A percentile compares a stretch with the other conserved stretches of the same genome.
Conservation (phyloP, 768 basidiomycete species). For the Kwoniella newhampshirensis region DNA sequence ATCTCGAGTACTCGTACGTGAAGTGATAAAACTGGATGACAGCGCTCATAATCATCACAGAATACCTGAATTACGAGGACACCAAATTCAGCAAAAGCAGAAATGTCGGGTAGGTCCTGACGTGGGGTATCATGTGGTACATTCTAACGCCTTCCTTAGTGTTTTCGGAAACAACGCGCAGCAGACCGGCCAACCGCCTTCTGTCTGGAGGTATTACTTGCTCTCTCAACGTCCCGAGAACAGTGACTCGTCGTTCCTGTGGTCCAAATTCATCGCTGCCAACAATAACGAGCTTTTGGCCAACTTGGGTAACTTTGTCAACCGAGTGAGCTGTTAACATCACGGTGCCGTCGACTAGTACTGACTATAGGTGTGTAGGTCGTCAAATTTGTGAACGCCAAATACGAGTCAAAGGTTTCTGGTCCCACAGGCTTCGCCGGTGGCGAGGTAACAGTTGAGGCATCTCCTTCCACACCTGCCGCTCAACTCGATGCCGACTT, state of each 20-base stretch:
- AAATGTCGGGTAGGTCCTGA: conserved; percentile 67
- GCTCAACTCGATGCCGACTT: conserved; percentile 63
- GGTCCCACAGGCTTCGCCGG: conserved; percentile 72
- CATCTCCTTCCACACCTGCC: conserved; percentile 56
- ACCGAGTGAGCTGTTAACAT: conserved; percentile 60
- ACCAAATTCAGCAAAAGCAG: conserved; percentile 98
- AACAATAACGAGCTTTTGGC: conserved; percentile 93
- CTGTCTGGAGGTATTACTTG: conserved; percentile 96
- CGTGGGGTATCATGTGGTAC: neutral
- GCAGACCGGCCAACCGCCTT: conserved; percentile 87
- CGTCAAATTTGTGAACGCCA: conserved; percentile 86
- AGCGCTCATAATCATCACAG: conserved; percentile 56
- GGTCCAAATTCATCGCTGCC: conserved; percentile 86
- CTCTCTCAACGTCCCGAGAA: conserved; percentile 90
- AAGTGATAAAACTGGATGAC: no score
- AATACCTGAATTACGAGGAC: conserved; percentile 96
- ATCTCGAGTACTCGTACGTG: conserved; percentile 84
- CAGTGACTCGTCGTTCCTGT: conserved; percentile 92
- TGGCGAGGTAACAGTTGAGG: conserved; percentile 64
- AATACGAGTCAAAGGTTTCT: conserved; percentile 76
- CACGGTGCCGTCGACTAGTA: neutral
- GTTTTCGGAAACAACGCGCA: conserved; percentile 94
- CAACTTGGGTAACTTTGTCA: conserved; percentile 98
- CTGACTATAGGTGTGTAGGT: conserved; percentile 43
- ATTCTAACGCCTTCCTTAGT: conserved; percentile 23